Conservation (phyloP, 2,329 filamentous ascomycete genomes). For the Chrysoporthe austroafricana region DNA sequence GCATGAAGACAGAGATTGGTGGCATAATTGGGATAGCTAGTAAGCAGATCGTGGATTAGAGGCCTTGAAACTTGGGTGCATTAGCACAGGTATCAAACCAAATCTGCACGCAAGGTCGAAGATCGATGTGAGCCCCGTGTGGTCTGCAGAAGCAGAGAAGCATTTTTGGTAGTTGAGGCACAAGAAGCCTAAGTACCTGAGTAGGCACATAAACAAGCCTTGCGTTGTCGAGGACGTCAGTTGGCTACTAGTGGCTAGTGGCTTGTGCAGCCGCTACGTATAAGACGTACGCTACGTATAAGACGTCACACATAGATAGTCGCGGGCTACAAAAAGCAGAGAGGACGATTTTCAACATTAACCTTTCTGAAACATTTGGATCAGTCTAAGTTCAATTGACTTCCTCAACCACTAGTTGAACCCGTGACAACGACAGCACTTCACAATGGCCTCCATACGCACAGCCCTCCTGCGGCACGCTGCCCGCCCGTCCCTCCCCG, state of each 20-base stretch:
- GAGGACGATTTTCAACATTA: neutral
- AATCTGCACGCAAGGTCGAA: too few relatives aligned
- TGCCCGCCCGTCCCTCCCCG: neutral
- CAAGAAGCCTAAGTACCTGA: too few relatives aligned
- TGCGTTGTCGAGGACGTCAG: conserved; percentile 11
- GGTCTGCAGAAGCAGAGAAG: neutral
- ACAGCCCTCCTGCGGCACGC: neutral
- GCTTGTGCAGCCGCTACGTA: neutral
- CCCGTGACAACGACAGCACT: too few relatives aligned
- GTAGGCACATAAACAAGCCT: neutral
- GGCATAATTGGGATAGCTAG: too few relatives aligned
- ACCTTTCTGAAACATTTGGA: neutral
- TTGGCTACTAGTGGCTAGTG: conserved; percentile 1
- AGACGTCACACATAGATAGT: neutral
- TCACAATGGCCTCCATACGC: neutral
- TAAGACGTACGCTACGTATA: neutral
- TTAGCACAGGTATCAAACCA: too few relatives aligned
- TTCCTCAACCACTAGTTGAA: neutral
- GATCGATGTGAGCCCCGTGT: too few relatives aligned
- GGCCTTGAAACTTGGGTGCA: too few relatives aligned
- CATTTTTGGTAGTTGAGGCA: neutral
- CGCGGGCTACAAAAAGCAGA: neutral
- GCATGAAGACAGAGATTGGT: too few relatives aligned
- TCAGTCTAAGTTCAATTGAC: neutral
- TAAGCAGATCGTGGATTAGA: too few relatives aligned